Evolutionary conservation across 2,329 filamentous ascomycete species (phyloP).

Genomic region (Rutstroemia sp.): DNA sequence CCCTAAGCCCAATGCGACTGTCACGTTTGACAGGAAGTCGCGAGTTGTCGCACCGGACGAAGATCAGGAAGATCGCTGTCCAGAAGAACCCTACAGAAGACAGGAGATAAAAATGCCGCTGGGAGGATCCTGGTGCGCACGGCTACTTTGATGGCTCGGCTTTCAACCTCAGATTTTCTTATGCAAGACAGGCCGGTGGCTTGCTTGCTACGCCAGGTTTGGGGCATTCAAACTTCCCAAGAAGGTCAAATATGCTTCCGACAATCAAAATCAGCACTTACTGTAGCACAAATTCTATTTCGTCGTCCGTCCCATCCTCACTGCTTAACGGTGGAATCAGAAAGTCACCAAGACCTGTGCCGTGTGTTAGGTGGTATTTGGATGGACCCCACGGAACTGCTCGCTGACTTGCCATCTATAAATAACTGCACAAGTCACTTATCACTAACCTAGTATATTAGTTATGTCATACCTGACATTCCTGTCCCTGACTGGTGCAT

Average conservation of each 20-base stretch:
- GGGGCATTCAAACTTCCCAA: background rate
- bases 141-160: background rate
- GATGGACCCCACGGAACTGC: background rate
- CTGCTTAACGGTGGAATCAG: background rate
- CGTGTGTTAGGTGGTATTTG: background rate
- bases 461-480: background rate
- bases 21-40: background rate
- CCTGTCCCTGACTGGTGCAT: background rate
- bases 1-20: background rate
- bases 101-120: background rate
- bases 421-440: background rate
- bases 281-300: background rate
- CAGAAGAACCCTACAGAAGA: background rate
- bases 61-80: background rate
- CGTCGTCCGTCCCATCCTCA: background rate
- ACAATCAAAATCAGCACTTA: background rate
- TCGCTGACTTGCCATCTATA: background rate
- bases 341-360: background rate
- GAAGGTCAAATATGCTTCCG: background rate
- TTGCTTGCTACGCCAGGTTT: background rate
- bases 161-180: background rate
- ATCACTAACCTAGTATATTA: background rate
- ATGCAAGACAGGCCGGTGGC: constrained; percentile 3
- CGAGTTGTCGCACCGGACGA: background rate
- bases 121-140: constrained; percentile 1